phyloP scores from a whole-genome alignment of 768 basidiomycete genomes.

The Suillus placidus region DNA sequence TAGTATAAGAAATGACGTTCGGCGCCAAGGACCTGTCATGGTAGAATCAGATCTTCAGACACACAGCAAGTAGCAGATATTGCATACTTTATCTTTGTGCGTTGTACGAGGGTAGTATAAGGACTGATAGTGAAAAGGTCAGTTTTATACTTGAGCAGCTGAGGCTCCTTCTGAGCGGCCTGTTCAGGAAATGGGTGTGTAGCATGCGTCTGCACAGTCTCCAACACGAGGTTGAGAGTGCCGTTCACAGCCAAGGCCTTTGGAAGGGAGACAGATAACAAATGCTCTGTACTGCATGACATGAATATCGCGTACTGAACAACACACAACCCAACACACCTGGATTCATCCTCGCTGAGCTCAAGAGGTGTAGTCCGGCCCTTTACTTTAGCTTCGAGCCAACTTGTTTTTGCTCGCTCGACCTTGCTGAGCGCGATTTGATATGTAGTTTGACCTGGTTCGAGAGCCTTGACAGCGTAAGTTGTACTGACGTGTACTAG shows the following conservation, averaged over 20 bases:
- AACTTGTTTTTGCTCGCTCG: slow-evolving; percentile 71
- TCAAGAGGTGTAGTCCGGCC: slow-evolving; percentile 61
- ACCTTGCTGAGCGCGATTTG: slow-evolving; percentile 64
- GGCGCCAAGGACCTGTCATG: slow-evolving; percentile 65
- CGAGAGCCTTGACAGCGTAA: slow-evolving; percentile 77
- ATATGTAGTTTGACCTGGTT: slow-evolving; percentile 62
- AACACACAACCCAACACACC: slow-evolving; percentile 45
- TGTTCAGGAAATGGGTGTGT: slow-evolving; percentile 75
- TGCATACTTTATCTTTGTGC: slow-evolving; percentile 83
- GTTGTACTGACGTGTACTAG: slow-evolving; percentile 88
- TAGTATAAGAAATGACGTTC: slow-evolving; percentile 70
- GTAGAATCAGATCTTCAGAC: slow-evolving; percentile 8
- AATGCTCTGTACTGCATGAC: slow-evolving; percentile 46
- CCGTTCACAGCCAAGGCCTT: slow-evolving; percentile 58
- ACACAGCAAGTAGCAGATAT: slow-evolving; percentile 2
- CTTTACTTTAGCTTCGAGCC: slow-evolving; percentile 81
- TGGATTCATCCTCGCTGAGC: slow-evolving; percentile 48
- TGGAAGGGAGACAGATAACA: slow-evolving; percentile 68
- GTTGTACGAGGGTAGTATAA: slow-evolving; percentile 78
- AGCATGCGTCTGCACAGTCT: slow-evolving; percentile 77
- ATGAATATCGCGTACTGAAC: slow-evolving; percentile 18
- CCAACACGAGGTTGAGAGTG: slow-evolving; percentile 75
- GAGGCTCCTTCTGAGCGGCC: slow-evolving; percentile 75
- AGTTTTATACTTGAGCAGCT: slow-evolving; percentile 75
- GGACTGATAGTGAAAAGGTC: slow-evolving; percentile 84